Percentiles rank a stretch among this genome's conserved stretches.
Evolutionary conservation across 306 rosid genomes (phyloP).

Genomic region (Leucaena leucocephala): DNA sequence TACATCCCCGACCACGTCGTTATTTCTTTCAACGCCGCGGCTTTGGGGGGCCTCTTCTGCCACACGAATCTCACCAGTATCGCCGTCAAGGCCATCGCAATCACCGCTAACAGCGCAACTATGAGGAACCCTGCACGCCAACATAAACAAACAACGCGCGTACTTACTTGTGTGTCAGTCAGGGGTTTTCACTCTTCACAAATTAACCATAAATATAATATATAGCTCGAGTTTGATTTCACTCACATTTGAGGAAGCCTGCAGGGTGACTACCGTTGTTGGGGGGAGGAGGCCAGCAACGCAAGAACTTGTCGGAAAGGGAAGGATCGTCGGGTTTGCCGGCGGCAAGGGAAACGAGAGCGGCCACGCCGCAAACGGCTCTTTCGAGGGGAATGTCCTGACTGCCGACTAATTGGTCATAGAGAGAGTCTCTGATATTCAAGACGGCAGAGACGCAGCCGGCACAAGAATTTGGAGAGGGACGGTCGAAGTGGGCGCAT

Average conservation of each 20-base stretch:
- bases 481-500: constrained; percentile 46
- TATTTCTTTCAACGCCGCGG: constrained; percentile 35
- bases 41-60: constrained; percentile 50
- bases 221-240: neutral
- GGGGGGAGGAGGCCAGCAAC: constrained; percentile 45
- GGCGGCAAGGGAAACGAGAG: constrained; percentile 56
- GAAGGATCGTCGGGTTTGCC: constrained; percentile 35
- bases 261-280: neutral
- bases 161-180: neutral
- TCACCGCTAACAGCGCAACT: constrained; percentile 28
- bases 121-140: constrained; percentile 28
- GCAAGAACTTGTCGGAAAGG: constrained; percentile 40
- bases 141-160: neutral
- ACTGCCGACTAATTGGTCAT: neutral
- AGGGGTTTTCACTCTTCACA: neutral
- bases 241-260: constrained; percentile 43
- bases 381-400: constrained; percentile 25
- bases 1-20: constrained; percentile 69
- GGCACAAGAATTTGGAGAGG: constrained; percentile 37
- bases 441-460: constrained; percentile 42
- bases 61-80: constrained; percentile 45
- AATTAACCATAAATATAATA: too few relatives aligned
- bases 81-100: constrained; percentile 37
- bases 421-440: constrained; percentile 36
- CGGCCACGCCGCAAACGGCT: constrained; percentile 55